These are phyloP conservation scores for Leishmania martiniquensis DNA, from an alignment of 208 protist genomes.

Conservation along the genomic window DNA sequence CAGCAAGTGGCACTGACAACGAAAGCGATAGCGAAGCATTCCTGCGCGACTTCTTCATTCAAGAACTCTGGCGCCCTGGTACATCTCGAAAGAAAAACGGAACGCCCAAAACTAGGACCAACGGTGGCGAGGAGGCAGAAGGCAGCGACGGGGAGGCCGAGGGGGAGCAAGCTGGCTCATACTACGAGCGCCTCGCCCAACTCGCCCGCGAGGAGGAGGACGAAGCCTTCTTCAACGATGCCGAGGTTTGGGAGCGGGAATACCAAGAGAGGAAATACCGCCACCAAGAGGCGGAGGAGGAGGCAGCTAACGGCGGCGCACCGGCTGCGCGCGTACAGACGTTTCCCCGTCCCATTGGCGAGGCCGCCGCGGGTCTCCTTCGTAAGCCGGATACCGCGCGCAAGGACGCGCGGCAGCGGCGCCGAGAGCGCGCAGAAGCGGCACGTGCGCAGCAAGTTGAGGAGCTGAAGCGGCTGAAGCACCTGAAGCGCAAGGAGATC, in stretches of 20 bases:
- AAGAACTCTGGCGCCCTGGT: constrained; percentile 69
- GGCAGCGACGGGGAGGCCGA: constrained; percentile 11
- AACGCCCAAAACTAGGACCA: not conserved
- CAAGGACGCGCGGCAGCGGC: constrained; percentile 83
- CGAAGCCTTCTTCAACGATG: constrained; percentile 83
- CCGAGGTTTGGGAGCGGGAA: constrained; percentile 84
- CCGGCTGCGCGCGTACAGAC: constrained; percentile 62
- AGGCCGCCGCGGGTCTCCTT: constrained; percentile 68
- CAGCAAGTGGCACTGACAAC: not conserved
- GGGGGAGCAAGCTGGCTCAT: constrained; percentile 33
- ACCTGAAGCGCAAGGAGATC: constrained; percentile 90
- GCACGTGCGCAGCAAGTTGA: constrained; percentile 70
- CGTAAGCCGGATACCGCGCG: constrained; percentile 69
- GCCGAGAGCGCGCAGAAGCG: constrained; percentile 72
- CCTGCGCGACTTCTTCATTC: constrained; percentile 73
- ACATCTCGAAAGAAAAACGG: constrained; percentile 3
- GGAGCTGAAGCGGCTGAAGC: constrained; percentile 91
- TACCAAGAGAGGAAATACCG: constrained; percentile 89
- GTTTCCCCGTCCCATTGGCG: constrained; percentile 80
- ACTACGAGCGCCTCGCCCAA: constrained; percentile 55
- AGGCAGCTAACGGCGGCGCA: constrained; percentile 48
- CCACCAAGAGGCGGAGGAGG: constrained; percentile 72
- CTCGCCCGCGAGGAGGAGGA: constrained; percentile 83
- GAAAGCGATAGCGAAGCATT: constrained; percentile 49
- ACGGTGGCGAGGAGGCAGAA: not conserved